phyloP scores from a whole-genome alignment of 1,284 basidiomycete genomes.

The Cutaneotrichosporon sp. region DNA sequence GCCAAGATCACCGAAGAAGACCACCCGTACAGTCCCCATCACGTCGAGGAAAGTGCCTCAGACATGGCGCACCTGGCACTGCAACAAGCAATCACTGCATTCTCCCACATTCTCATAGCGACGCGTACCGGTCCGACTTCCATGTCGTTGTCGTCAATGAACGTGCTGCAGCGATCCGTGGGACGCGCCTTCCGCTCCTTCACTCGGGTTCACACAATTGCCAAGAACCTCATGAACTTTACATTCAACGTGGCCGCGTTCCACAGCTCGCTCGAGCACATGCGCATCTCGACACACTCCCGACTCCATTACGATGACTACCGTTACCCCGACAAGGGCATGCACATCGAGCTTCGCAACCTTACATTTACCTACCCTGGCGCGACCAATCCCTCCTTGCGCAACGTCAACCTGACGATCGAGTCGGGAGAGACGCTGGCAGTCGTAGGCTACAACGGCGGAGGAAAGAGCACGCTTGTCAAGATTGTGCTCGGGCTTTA shows the following conservation, averaged over 20 bases:
- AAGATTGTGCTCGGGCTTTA: constrained; percentile 69
- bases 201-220: neutral
- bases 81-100: neutral
- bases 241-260: neutral
- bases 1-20: neutral
- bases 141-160: neutral
- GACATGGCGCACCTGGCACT: neutral
- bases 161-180: neutral
- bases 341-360: neutral
- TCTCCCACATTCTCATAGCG: neutral
- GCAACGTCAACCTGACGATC: constrained; percentile 62
- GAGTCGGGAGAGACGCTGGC: constrained; percentile 69
- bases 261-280: neutral
- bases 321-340: neutral
- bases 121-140: neutral
- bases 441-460: constrained; percentile 45
- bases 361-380: constrained; percentile 1
- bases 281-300: neutral
- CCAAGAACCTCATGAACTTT: neutral
- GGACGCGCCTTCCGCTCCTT: neutral
- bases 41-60: neutral
- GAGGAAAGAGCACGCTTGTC: constrained; percentile 42
- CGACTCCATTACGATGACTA: neutral
- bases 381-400: constrained; percentile 53
- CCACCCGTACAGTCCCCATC: neutral